A percentile compares a stretch with the other conserved stretches of the same genome.
These are phyloP conservation scores for Pythium monospermum DNA, from an alignment of 352 stramenopile species.

Conservation along the genomic window DNA sequence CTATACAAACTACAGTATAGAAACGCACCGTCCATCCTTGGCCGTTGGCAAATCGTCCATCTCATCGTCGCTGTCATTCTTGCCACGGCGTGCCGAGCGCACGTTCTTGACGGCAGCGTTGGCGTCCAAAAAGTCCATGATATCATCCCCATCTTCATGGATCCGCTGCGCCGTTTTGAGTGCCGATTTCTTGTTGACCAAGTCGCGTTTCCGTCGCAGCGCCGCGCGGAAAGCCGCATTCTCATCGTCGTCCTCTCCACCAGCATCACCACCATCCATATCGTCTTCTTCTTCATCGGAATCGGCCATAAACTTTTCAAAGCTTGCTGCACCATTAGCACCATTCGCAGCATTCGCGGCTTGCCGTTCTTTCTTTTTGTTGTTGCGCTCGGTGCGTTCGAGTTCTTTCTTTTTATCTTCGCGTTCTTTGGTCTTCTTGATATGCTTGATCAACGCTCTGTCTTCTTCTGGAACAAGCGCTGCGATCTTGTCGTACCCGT, in stretches of 20 bases:
- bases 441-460: conserved; percentile 91
- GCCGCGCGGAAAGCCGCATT: conserved; percentile 79
- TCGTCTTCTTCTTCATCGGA: conserved; percentile 80
- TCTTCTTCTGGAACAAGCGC: conserved; percentile 89
- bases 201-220: conserved; percentile 72
- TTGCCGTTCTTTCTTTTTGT: conserved; percentile 24
- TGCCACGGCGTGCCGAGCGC: conserved; percentile 41
- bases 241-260: conserved; percentile 50
- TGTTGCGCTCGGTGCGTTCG: conserved; percentile 44
- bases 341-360: background rate
- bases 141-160: conserved; percentile 80
- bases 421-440: conserved; percentile 93
- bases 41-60: conserved; percentile 87
- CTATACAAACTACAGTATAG: no score
- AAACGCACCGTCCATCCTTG: conserved; percentile 86
- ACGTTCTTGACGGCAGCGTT: conserved; percentile 89
- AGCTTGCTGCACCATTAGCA: conserved; percentile 31
- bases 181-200: conserved; percentile 66
- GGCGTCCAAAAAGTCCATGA: conserved; percentile 92
- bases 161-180: conserved; percentile 32
- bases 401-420: conserved; percentile 80
- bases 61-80: conserved; percentile 53
- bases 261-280: conserved; percentile 56
- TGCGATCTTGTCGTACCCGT: conserved; percentile 90
- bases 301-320: conserved; percentile 82